Base-by-base conservation (phyloP, 805 yeast genomes). In the Candida hispaniensis region DNA sequence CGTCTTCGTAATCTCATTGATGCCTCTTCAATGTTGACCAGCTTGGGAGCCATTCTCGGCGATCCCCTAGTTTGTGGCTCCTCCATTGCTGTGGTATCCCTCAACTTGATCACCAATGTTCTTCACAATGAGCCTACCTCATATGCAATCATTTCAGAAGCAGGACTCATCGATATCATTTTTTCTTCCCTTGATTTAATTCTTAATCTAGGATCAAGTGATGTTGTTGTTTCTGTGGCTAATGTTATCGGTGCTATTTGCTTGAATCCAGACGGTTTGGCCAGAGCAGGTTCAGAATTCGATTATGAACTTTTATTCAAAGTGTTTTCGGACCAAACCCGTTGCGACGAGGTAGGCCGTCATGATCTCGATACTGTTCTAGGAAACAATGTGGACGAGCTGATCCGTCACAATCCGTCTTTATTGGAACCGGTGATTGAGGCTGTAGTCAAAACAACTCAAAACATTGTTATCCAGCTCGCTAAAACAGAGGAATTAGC, bases 111-210 rank as follows among this genome's bases (percentile, higher is more conserved):
- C 13, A 68, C 77, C 24, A 67, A 68, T 8, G 80, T 83, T 41
- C 73, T 86, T 17, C 88, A 86, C 51, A 79, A 78, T 45, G 96
- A 88, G 48, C 95, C 96, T 6, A 83, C 95, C 0, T 81, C 94
- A 3, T 86, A 68, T 48, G 67, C 79, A 2, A 75, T 86, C 25
- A 63, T 86, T 44, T 75, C 71, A 24, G 97, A 86, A 52, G 77
- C 93, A 0, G 70, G 72, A 1, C 71, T 80, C 1, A 71, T 86
- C 21, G 78, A 77, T 29, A 60, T 71, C 2, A 64, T 85, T 21
- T 53, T 85, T 32, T 65, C 66, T 7, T 65, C 74, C 30, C 76
- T 78, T 48, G 65, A 64, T 9, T 48, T 51, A 0, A 66, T 79
- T 14, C 59, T 82, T 40, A 61, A 71, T n/a, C 30, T 38, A 8